A percentile compares a stretch with the other conserved stretches of the same genome.
Conservation (phyloP, 495 filamentous ascomycete species). For the Podospora bellae-mahoneyi region DNA sequence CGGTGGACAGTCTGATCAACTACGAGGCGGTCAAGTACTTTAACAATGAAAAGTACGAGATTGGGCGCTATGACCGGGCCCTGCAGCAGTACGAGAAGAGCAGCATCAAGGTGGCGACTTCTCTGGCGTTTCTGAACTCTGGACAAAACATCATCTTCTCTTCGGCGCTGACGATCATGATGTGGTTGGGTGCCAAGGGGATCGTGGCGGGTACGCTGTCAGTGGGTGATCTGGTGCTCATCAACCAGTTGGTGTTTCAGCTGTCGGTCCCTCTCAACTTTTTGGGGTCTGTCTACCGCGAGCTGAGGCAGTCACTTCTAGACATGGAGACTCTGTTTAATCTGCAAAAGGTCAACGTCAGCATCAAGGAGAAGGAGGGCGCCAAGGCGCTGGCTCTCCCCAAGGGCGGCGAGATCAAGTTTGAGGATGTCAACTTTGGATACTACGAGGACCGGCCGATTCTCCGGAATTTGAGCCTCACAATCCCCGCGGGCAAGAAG, state of each 20-base stretch:
- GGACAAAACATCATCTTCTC: conserved; percentile 99
- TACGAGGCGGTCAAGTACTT: conserved; percentile 99
- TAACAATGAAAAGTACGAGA: conserved; percentile 96
- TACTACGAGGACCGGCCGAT: conserved; percentile 88
- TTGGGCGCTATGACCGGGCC: conserved; percentile 83
- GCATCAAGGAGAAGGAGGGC: conserved; percentile 69
- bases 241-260: conserved; percentile 98
- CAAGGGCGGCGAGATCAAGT: conserved; percentile 81
- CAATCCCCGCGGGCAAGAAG: conserved; percentile 92
- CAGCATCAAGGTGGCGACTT: conserved; percentile 94
- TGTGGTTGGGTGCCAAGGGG: conserved; percentile 90
- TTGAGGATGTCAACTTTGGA: conserved; percentile 93
- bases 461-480: conserved; percentile 76
- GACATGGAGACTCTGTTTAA: conserved; percentile 99
- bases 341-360: conserved; percentile 94
- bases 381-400: conserved; percentile 68
- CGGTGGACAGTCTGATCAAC: conserved; percentile 94
- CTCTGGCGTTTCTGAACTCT: conserved; percentile 86
- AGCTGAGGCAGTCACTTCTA: conserved; percentile 86
- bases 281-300: conserved; percentile 90
- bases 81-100: conserved; percentile 84
- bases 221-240: conserved; percentile 96
- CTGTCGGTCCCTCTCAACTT: conserved; percentile 96
- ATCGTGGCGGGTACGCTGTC: conserved; percentile 77
- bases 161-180: conserved; percentile 91